Evolutionary conservation across 2,329 filamentous ascomycete genomes (phyloP).

Genomic region (Microcera coccophila): DNA sequence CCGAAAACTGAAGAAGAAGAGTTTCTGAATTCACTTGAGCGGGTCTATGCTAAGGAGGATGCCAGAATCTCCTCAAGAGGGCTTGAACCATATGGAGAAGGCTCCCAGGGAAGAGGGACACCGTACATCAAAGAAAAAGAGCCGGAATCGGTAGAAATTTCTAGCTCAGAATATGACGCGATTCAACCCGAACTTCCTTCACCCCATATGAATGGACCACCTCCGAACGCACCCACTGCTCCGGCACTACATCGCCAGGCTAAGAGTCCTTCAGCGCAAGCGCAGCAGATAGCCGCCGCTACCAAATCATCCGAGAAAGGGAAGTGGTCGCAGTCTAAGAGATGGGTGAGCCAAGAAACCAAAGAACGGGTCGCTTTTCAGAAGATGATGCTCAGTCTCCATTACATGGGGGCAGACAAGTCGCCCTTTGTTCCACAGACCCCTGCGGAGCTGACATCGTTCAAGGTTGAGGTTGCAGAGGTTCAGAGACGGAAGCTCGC

Average conservation of each 20-base stretch:
- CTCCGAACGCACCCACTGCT: slow-evolving; percentile 17
- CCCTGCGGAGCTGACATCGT: slow-evolving; percentile 32
- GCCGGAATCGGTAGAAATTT: too few species aligned
- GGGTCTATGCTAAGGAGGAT: too few species aligned
- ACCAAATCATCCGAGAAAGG: slow-evolving; percentile 17
- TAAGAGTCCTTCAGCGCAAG: neutral
- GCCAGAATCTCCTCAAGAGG: too few species aligned
- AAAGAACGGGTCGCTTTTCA: slow-evolving; percentile 33
- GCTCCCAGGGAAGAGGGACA: too few species aligned
- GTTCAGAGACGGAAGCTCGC: slow-evolving; percentile 22
- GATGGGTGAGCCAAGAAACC: slow-evolving; percentile 36
- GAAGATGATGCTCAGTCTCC: slow-evolving; percentile 35
- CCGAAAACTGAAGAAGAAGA: too few species aligned
- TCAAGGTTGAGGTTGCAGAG: slow-evolving; percentile 31
- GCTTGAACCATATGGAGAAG: too few species aligned
- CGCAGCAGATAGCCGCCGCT: neutral
- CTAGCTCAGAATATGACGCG: too few species aligned
- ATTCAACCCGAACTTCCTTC: too few species aligned
- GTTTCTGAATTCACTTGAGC: too few species aligned
- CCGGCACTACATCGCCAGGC: slow-evolving; percentile 4
- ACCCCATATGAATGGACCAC: slow-evolving; percentile 6
- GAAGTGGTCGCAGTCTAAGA: slow-evolving; percentile 38
- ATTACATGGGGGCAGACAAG: slow-evolving; percentile 33
- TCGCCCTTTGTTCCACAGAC: slow-evolving; percentile 37
- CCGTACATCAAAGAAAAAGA: too few species aligned